phyloP scores from a whole-genome alignment of 768 basidiomycete genomes.

The Coprinellus micaceus region DNA sequence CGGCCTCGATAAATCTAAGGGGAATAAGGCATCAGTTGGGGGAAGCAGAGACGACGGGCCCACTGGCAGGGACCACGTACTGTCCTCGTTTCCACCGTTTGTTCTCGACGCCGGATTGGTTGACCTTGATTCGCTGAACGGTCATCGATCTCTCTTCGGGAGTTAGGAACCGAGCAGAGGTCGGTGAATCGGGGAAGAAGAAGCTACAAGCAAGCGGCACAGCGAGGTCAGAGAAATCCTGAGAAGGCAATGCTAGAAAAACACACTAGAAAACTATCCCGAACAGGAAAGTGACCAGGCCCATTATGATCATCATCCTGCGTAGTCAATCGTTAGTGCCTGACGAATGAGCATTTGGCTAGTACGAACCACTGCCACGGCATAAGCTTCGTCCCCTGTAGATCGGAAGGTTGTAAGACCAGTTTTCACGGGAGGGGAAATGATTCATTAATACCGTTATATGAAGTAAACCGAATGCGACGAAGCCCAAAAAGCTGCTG shows the following conservation, averaged over 20 bases:
- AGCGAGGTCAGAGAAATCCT: neutral
- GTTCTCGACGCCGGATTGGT: conserved; percentile 81
- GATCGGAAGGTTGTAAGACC: conserved; percentile 26
- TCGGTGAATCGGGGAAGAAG: conserved; percentile 71
- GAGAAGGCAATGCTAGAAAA: neutral
- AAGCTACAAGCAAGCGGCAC: neutral
- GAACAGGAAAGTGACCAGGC: conserved; percentile 50
- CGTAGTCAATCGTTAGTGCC: neutral
- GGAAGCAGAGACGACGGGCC: neutral
- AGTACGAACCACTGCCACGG: conserved; percentile 70
- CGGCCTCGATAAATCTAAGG: conserved; percentile 61
- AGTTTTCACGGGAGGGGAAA: neutral
- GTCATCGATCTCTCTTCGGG: conserved; percentile 59
- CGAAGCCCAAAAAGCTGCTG: neutral
- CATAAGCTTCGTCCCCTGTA: conserved; percentile 50
- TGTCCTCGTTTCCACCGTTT: conserved; percentile 79
- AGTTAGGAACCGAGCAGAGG: conserved; percentile 72
- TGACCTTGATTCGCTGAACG: conserved; percentile 64
- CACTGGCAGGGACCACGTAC: conserved; percentile 35
- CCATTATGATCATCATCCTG: conserved; percentile 72
- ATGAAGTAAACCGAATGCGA: conserved; percentile 39
- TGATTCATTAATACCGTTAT: conserved; percentile 35
- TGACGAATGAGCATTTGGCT: too few species aligned
- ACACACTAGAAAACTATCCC: conserved; percentile 55
- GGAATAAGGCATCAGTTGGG: neutral